A percentile compares a stretch with the other conserved stretches of the same genome.
These are phyloP conservation scores for Bathelium albidoporum DNA, from an alignment of 495 filamentous ascomycete genomes.

Conservation along the genomic window DNA sequence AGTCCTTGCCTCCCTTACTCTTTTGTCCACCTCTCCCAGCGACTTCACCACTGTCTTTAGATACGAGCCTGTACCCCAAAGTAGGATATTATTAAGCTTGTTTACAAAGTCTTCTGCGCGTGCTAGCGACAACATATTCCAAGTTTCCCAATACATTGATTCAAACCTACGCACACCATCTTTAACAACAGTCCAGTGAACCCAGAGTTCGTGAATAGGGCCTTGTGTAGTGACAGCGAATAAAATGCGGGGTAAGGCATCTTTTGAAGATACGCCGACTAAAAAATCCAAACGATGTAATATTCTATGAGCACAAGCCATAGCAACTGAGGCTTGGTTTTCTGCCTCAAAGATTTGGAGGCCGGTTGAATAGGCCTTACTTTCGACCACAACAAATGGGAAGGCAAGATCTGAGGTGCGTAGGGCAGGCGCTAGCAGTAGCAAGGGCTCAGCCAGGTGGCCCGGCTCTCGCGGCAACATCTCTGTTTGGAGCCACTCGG, in stretches of 20 bases:
- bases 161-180: not conserved
- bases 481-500: not conserved
- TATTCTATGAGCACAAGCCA: conserved; percentile 13
- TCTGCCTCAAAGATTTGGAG: conserved; percentile 2
- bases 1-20: not conserved
- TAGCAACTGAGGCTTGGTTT: conserved; percentile 12
- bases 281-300: conserved; percentile 10
- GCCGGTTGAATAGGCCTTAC: conserved; percentile 3
- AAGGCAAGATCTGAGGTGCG: conserved; percentile 2
- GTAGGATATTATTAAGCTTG: not conserved
- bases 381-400: conserved; percentile 3
- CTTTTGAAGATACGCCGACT: not conserved
- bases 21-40: not conserved
- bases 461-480: not conserved
- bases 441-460: not conserved
- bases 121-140: not conserved
- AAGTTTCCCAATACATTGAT: not conserved
- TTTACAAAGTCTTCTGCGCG: not conserved
- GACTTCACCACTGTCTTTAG: not conserved
- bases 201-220: conserved; percentile 11
- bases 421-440: not conserved
- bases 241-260: conserved; percentile 1
- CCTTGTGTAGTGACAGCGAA: conserved; percentile 11
- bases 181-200: conserved; percentile 6
- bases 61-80: not conserved